Evolutionary conservation across 164 flowering plant genomes (phyloP), one percentile per base, ranked within the genome.

Genomic region (Umbellularia californica): DNA sequence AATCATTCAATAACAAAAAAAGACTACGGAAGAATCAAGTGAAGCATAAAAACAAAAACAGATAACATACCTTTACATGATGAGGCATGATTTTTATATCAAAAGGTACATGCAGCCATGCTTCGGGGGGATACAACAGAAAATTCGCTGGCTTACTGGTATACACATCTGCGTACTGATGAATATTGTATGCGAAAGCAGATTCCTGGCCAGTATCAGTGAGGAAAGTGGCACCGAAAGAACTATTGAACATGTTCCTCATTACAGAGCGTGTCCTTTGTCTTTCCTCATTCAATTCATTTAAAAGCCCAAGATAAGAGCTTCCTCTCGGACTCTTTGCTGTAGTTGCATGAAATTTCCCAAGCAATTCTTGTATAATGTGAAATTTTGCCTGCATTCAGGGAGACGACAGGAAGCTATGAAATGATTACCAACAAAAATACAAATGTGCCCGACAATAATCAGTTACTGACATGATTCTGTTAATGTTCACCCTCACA

Each of bases 21-120:
- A 35, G 71, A 15, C 35, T 47, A 2, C n/a, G 11, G 15, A 69
- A 35, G 27, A 47, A 35, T 20, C 24, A 69, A 35, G 27, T 47
- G 20, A 41, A 20, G 24, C 6, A 41, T 20, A 66, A 66, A 28
- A 19, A 14, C n/a, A 66, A 64, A 64, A 24, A 17, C 50, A 35
- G 10, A n/a, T 23, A 15, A 27, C 71, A 19, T 84, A 95, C 99
- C 99, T 95, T 93, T 65, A 95, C 82, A 77, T 93, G 98, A 84
- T 92, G 98, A 27, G 99, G 98, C 97, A 95, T 90, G 84, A 95
- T 92, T 87, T 95, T 92, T 81, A 95, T 78, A 84, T 93, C 94
- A 76, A 64, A 92, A 3, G 98, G 99, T 41, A 79, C 95, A 85
- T 92, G 93, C 81, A 95, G 89, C 99, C 98, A 95, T 64, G 97